Evolutionary conservation across 2,329 filamentous ascomycete genomes (phyloP).

Genomic region (Coniella vitis): DNA sequence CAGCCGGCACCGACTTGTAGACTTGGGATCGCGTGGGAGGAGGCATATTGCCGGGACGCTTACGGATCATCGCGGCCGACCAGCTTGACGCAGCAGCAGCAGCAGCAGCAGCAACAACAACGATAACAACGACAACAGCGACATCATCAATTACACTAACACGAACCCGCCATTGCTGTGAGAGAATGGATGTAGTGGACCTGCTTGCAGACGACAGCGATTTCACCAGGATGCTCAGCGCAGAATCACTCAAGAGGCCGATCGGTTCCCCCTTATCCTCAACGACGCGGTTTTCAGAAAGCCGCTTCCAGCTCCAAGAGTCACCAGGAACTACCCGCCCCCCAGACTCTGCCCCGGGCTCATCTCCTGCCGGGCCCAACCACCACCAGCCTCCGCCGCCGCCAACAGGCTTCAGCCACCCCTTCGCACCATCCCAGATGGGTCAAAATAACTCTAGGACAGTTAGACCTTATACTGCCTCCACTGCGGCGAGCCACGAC

Average conservation of each 20-base stretch:
- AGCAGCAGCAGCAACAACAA: too few species aligned
- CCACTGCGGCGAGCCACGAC: background rate
- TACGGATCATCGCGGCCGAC: background rate
- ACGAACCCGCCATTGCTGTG: background rate
- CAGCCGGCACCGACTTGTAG: too few species aligned
- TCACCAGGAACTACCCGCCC: background rate
- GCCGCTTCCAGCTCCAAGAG: slow-evolving; percentile 12
- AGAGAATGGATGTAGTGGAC: slow-evolving; percentile 10
- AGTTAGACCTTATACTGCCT: background rate
- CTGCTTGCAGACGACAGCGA: slow-evolving; percentile 9
- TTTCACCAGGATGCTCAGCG: slow-evolving; percentile 2
- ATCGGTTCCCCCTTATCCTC: slow-evolving; percentile 1
- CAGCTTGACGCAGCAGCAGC: too few species aligned
- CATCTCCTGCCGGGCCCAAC: background rate
- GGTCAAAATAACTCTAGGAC: slow-evolving; percentile 7
- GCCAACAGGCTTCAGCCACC: slow-evolving; percentile 8
- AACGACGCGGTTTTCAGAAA: slow-evolving; percentile 6
- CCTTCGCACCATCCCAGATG: slow-evolving; percentile 1
- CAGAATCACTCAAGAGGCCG: background rate
- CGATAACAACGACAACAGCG: too few species aligned
- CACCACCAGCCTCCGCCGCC: background rate
- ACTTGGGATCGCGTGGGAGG: background rate
- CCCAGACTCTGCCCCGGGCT: background rate
- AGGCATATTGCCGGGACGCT: background rate
- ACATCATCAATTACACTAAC: too few species aligned